Evolutionary conservation across 2,329 filamentous ascomycete genomes (phyloP).

Genomic region (Dactylellina sp.): DNA sequence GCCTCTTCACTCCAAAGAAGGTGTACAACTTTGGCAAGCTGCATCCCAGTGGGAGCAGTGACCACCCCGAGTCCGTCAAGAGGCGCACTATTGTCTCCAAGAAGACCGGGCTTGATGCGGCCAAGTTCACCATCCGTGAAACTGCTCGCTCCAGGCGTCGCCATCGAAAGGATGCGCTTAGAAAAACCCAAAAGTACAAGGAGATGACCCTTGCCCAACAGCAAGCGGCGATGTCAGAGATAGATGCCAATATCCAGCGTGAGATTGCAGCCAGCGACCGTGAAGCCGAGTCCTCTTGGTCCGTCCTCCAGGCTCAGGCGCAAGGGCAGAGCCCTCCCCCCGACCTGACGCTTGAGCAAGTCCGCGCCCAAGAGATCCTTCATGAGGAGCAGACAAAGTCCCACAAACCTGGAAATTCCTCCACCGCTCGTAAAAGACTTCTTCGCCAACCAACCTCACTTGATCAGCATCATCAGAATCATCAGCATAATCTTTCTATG

Average conservation of each 20-base stretch:
- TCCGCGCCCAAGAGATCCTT: constrained; percentile 7
- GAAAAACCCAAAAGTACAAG: constrained; percentile 8
- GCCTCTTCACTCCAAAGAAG: constrained; percentile 37
- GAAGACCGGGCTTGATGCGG: constrained; percentile 43
- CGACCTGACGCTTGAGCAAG: constrained; percentile 2
- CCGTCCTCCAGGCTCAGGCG: not conserved
- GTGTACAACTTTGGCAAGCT: constrained; percentile 39
- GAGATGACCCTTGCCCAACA: constrained; percentile 7
- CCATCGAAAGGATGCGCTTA: constrained; percentile 38
- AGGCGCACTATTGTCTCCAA: constrained; percentile 44
- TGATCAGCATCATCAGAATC: not conserved
- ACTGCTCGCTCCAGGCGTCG: constrained; percentile 43
- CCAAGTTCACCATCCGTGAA: constrained; percentile 45
- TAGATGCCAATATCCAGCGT: constrained; percentile 19
- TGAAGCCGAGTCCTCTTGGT: constrained; percentile 27
- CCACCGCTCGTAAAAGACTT: too few relatives aligned
- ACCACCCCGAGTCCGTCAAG: constrained; percentile 52
- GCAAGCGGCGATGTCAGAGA: constrained; percentile 13
- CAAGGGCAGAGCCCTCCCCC: constrained; percentile 10
- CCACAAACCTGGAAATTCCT: not conserved
- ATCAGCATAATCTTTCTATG: not conserved
- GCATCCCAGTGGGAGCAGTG: constrained; percentile 22
- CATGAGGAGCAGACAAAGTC: not conserved
- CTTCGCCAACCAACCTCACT: not conserved
- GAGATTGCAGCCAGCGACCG: constrained; percentile 42